Evolutionary conservation across 331 rosid genomes (phyloP).

Genomic region (Telfairia occidentalis): DNA sequence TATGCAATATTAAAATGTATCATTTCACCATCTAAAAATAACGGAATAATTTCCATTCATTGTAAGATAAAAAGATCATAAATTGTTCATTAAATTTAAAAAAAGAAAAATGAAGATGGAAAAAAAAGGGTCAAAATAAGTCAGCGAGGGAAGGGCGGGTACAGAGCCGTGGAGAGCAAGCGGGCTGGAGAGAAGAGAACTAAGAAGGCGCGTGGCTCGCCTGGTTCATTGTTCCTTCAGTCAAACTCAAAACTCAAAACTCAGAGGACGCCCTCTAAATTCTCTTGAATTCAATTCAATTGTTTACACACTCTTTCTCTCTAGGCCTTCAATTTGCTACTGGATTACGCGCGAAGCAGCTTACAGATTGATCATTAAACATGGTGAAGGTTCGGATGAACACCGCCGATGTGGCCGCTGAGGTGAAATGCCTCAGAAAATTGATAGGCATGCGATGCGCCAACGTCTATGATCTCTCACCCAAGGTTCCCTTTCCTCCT

Average conservation of each 20-base stretch:
- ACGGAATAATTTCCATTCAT: no score
- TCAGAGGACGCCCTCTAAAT: no score
- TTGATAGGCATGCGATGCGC: conserved; percentile 98
- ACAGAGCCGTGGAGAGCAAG: neutral
- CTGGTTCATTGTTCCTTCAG: neutral
- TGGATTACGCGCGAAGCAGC: neutral
- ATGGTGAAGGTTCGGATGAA: conserved; percentile 99
- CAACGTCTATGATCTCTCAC: conserved; percentile 87
- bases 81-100: no score
- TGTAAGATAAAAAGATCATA: no score
- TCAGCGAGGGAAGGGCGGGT: neutral
- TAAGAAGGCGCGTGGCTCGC: neutral
- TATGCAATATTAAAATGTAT: no score
- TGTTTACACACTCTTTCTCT: no score
- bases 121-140: neutral
- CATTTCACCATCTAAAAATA: no score
- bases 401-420: conserved; percentile 99
- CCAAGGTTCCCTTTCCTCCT: conserved; percentile 44
- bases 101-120: no score
- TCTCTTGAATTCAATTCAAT: neutral
- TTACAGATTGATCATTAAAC: neutral
- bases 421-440: conserved; percentile 71
- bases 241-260: neutral
- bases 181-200: neutral
- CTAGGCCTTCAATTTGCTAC: neutral